Percentiles rank a stretch among this genome's conserved stretches.
Conservation (phyloP, 257 asterid species). For the Solanum piurae region DNA sequence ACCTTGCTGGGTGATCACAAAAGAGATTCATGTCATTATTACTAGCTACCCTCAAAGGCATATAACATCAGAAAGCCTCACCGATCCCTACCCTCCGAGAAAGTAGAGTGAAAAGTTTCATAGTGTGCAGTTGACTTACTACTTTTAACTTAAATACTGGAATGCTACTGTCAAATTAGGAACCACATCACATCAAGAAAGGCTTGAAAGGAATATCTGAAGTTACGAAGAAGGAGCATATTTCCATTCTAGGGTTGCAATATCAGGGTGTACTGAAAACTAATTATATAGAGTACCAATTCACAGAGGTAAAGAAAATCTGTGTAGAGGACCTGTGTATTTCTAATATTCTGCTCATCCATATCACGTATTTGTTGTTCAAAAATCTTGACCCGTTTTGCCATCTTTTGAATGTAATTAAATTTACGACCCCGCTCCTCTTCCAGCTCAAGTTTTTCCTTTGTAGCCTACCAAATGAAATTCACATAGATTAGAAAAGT, state of each 20-base stretch:
- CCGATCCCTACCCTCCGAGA: background rate
- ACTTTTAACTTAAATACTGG: background rate
- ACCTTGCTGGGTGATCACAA: background rate
- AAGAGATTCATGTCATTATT: background rate
- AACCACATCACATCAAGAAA: background rate
- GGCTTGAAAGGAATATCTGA: background rate
- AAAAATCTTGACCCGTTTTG: conserved; percentile 31
- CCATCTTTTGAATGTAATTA: conserved; percentile 30
- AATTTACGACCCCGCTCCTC: conserved; percentile 31
- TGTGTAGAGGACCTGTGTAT: conserved; percentile 49
- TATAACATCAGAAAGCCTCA: background rate
- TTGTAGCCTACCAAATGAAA: conserved; percentile 47
- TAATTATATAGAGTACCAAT: background rate
- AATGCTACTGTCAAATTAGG: background rate
- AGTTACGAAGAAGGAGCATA: background rate
- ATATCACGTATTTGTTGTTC: conserved; percentile 59
- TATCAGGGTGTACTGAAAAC: background rate
- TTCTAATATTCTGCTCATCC: conserved; percentile 47
- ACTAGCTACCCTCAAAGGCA: background rate
- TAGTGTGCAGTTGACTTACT: background rate
- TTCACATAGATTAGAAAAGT: background rate
- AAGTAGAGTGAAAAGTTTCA: background rate
- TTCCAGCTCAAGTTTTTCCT: conserved; percentile 55
- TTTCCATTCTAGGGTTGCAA: background rate
- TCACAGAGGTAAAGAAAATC: conserved; percentile 3